Conservation (phyloP, 169 alveolate species). For the Eimeria sp. region DNA sequence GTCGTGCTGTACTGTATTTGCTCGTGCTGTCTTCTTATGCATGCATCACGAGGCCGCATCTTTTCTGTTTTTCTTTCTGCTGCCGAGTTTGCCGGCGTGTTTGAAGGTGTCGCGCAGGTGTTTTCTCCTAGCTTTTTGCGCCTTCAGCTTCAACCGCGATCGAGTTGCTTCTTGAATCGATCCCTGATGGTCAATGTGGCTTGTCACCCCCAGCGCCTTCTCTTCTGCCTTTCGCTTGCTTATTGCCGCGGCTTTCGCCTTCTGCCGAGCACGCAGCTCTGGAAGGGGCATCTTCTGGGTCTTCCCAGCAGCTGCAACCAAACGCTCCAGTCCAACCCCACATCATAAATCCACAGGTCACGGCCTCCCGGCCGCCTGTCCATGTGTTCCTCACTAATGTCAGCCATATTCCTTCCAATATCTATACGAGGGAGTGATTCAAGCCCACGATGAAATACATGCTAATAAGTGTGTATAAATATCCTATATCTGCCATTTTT, state of each 20-base stretch:
- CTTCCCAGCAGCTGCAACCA: slow-evolving; percentile 47
- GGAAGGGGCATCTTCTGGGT: slow-evolving; percentile 62
- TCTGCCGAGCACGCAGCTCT: slow-evolving; percentile 15
- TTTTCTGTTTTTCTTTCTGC: not conserved
- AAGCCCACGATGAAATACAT: not conserved
- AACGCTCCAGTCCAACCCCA: not conserved
- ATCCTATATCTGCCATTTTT: too few relatives aligned
- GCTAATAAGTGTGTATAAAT: not conserved
- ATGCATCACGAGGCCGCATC: not conserved
- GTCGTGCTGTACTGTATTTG: too few relatives aligned
- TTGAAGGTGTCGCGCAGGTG: slow-evolving; percentile 30
- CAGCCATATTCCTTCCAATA: too few relatives aligned
- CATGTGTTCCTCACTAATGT: too few relatives aligned
- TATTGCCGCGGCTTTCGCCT: slow-evolving; percentile 9
- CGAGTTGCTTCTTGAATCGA: slow-evolving; percentile 37
- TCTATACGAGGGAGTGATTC: not conserved
- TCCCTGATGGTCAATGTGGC: slow-evolving; percentile 36
- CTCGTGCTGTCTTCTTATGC: too few relatives aligned
- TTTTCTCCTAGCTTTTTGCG: not conserved
- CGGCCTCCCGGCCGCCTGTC: too few relatives aligned
- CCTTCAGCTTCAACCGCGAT: slow-evolving; percentile 9
- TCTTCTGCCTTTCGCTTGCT: not conserved
- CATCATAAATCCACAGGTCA: not conserved
- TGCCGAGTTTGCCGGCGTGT: slow-evolving; percentile 28
- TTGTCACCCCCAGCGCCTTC: slow-evolving; percentile 32